These are phyloP conservation scores for Solioccasus polychromus DNA, from an alignment of 768 basidiomycete genomes.

Conservation along the genomic window DNA sequence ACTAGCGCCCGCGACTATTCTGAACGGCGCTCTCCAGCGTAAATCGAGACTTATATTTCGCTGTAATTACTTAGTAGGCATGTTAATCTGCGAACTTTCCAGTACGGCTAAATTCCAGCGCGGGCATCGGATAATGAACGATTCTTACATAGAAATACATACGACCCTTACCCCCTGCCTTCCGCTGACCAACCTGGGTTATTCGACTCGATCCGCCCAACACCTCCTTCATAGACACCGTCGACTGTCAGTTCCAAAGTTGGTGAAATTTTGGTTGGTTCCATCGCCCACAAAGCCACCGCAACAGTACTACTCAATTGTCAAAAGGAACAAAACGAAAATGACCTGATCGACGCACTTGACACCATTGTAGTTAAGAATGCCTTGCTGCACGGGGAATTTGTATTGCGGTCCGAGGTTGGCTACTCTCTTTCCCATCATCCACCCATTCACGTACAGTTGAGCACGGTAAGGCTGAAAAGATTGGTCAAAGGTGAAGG, in stretches of 20 bases:
- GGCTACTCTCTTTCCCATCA: slow-evolving; percentile 78
- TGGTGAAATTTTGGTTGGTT: slow-evolving; percentile 45
- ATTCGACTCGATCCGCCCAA: slow-evolving; percentile 51
- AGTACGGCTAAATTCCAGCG: no score
- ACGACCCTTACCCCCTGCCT: slow-evolving; percentile 15
- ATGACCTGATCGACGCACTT: slow-evolving; percentile 44
- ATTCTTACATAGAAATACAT: neutral
- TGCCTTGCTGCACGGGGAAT: slow-evolving; percentile 84
- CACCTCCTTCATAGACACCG: slow-evolving; percentile 60
- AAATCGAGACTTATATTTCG: no score
- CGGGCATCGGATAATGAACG: neutral
- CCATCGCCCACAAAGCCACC: slow-evolving; percentile 70
- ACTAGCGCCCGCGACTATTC: no score
- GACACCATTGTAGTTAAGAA: slow-evolving; percentile 65
- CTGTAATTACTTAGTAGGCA: no score
- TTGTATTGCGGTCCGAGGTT: slow-evolving; percentile 75
- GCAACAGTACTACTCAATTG: slow-evolving; percentile 45
- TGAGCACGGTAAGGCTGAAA: slow-evolving; percentile 69
- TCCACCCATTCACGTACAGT: slow-evolving; percentile 85
- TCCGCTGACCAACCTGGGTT: slow-evolving; percentile 56
- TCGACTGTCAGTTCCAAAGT: slow-evolving; percentile 55
- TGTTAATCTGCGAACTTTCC: no score
- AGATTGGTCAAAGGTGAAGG: slow-evolving; percentile 65
- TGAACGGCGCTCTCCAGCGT: no score
- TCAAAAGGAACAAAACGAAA: slow-evolving; percentile 1